A percentile compares a stretch with the other conserved stretches of the same genome.
phyloP scores from a whole-genome alignment of 1,139 yeast species.

The Saccharomycopsis hybrid region DNA sequence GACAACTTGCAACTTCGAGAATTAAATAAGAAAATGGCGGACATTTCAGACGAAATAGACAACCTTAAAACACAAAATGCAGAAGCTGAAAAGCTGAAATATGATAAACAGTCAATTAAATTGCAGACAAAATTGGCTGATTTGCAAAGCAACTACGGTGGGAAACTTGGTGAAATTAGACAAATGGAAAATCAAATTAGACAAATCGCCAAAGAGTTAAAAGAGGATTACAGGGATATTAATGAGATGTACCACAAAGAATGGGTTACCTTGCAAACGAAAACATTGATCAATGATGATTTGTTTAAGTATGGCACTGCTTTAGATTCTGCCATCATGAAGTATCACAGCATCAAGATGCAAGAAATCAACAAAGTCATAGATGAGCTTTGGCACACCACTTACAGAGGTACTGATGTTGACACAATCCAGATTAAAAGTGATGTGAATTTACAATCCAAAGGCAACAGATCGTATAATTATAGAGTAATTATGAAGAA shows the following conservation, averaged over 20 bases:
- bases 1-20: constrained; percentile 49
- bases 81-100: constrained; percentile 53
- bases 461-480: constrained; percentile 71
- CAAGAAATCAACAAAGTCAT: constrained; percentile 81
- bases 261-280: constrained; percentile 73
- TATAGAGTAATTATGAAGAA: constrained; percentile 95
- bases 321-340: constrained; percentile 89
- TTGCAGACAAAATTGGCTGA: constrained; percentile 51
- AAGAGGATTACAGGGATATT: constrained; percentile 64
- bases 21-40: constrained; percentile 32
- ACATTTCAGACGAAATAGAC: constrained; percentile 33
- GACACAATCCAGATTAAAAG: constrained; percentile 84
- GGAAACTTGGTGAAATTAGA: constrained; percentile 76
- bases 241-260: constrained; percentile 60
- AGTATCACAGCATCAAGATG: constrained; percentile 88
- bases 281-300: constrained; percentile 76
- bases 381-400: constrained; percentile 88
- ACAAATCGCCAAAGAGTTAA: constrained; percentile 50
- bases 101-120: constrained; percentile 49
- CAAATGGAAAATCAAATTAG: constrained; percentile 73
- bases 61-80: constrained; percentile 55
- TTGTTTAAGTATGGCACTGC: constrained; percentile 78
- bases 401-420: constrained; percentile 93
- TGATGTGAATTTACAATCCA: constrained; percentile 47
- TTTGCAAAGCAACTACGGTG: constrained; percentile 64